These are phyloP conservation scores for Phytophthora tentaculata DNA, from an alignment of 352 stramenopile genomes.

Conservation along the genomic window DNA sequence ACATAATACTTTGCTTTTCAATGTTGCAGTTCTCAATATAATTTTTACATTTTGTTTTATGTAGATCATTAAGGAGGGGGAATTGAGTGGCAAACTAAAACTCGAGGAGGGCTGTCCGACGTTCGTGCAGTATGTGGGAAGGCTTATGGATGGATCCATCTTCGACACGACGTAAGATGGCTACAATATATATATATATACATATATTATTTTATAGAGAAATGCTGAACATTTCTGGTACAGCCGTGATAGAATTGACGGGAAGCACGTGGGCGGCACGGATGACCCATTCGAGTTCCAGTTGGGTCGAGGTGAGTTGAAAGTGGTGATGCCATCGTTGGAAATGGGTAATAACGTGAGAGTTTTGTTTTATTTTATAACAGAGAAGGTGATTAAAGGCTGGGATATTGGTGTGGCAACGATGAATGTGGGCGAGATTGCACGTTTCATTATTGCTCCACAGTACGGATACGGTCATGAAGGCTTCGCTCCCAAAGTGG, in stretches of 20 bases:
- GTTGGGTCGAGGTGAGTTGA: slow-evolving; percentile 63
- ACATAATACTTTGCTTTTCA: neutral
- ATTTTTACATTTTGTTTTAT: neutral
- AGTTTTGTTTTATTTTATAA: neutral
- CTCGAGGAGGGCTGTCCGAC: slow-evolving; percentile 87
- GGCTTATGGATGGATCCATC: slow-evolving; percentile 83
- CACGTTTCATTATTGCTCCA: slow-evolving; percentile 85
- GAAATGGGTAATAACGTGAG: slow-evolving; percentile 7
- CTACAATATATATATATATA: too few relatives aligned
- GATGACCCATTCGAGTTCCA: slow-evolving; percentile 90
- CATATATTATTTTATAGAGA: neutral
- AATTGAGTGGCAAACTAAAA: slow-evolving; percentile 39
- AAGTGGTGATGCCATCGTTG: neutral
- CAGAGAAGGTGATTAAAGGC: slow-evolving; percentile 88
- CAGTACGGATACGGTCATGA: slow-evolving; percentile 83
- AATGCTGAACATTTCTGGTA: neutral
- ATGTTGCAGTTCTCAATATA: neutral
- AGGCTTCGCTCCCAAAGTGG: slow-evolving; percentile 84
- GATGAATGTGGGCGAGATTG: slow-evolving; percentile 79
- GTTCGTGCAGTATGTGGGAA: slow-evolving; percentile 88
- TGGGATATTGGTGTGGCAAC: slow-evolving; percentile 87
- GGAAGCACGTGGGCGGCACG: slow-evolving; percentile 82
- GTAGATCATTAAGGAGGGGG: slow-evolving; percentile 67
- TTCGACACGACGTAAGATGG: slow-evolving; percentile 83
- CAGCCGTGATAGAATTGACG: slow-evolving; percentile 81